Conservation (phyloP, 1,284 basidiomycete species). For the Puccinia triticina region DNA sequence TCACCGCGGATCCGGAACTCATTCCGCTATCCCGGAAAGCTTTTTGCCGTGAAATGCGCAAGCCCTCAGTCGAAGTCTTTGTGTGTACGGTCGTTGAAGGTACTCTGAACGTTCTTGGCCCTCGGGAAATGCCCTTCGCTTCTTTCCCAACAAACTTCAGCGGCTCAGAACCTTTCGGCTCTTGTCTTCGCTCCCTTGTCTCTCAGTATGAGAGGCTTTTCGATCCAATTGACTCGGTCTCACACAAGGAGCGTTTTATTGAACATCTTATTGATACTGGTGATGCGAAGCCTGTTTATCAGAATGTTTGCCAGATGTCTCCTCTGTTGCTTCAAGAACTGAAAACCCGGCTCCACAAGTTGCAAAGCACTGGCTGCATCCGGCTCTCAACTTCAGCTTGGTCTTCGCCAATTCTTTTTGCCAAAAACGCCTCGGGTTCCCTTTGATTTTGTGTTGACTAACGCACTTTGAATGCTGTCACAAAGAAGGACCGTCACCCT, state of each 20-base stretch:
- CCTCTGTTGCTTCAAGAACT: neutral
- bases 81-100: neutral
- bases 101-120: neutral
- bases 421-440: neutral
- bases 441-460: neutral
- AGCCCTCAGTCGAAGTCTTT: too few relatives aligned
- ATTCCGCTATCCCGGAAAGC: too few relatives aligned
- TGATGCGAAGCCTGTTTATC: neutral
- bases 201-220: neutral
- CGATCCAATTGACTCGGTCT: neutral
- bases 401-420: constrained; percentile 2
- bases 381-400: neutral
- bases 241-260: neutral
- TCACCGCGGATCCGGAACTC: too few relatives aligned
- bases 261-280: too few relatives aligned
- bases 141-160: neutral
- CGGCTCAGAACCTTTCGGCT: neutral
- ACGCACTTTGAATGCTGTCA: neutral
- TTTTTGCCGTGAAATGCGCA: too few relatives aligned
- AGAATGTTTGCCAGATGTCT: neutral
- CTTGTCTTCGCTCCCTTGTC: neutral
- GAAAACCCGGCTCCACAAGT: neutral
- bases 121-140: neutral
- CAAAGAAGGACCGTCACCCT: constrained; percentile 12
- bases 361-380: neutral